These are phyloP conservation scores for Pichia sp. DNA, from an alignment of 1,139 yeast species.

Conservation along the genomic window DNA sequence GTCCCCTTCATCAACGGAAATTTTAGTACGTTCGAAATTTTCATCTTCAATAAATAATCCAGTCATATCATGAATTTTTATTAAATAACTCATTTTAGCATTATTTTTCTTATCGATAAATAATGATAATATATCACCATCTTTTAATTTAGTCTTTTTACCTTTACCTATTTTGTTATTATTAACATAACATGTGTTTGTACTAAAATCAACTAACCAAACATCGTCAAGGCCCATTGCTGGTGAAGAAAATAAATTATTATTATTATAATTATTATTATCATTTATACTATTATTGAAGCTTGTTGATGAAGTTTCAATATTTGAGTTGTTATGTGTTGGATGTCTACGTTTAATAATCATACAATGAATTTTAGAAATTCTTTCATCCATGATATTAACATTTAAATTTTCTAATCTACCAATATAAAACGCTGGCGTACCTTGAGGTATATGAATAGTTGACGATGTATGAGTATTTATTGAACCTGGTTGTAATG, in stretches of 20 bases:
- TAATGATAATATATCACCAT: constrained; percentile 61
- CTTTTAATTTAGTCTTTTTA: constrained; percentile 50
- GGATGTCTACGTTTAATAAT: constrained; percentile 58
- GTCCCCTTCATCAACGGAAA: constrained; percentile 12
- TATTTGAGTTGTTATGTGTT: constrained; percentile 21
- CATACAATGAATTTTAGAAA: constrained; percentile 80
- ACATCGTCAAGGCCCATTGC: constrained; percentile 59
- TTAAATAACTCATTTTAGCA: constrained; percentile 48
- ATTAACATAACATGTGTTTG: constrained; percentile 75
- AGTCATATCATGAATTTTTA: constrained; percentile 47
- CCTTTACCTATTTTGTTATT: constrained; percentile 54
- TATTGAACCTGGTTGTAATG: not conserved
- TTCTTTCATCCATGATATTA: constrained; percentile 60
- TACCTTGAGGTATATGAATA: constrained; percentile 59
- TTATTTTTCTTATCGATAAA: constrained; percentile 52
- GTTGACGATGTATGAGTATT: constrained; percentile 17
- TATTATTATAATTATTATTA: not conserved
- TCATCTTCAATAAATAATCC: constrained; percentile 31
- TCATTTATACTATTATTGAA: not conserved
- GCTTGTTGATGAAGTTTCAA: constrained; percentile 1
- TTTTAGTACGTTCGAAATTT: not conserved
- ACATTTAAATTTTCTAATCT: constrained; percentile 50
- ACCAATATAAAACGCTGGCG: constrained; percentile 59
- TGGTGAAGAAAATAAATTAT: constrained; percentile 53
- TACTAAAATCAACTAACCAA: constrained; percentile 78